Conservation (phyloP, 2,329 filamentous ascomycete species). For the Microcyclospora tardicrescens region DNA sequence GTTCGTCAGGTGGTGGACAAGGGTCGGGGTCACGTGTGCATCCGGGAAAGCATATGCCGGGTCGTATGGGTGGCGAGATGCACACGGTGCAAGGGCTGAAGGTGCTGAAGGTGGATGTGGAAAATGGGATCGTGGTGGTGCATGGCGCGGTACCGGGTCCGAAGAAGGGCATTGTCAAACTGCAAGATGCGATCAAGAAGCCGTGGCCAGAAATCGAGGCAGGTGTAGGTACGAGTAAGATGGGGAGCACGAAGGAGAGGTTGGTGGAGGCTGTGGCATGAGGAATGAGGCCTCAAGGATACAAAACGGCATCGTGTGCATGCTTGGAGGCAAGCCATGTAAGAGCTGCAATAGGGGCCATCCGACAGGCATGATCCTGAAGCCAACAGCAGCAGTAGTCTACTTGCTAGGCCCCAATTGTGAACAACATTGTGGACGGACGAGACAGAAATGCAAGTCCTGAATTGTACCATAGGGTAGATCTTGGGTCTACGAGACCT, state of each 20-base stretch:
- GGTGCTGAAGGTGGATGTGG: constrained; percentile 75
- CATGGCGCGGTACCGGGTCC: constrained; percentile 80
- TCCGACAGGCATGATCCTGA: too few species aligned
- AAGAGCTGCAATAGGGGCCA: too few species aligned
- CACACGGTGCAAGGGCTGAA: constrained; percentile 86
- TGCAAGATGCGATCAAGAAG: constrained; percentile 89
- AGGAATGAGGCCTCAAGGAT: neutral
- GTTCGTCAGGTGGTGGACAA: constrained; percentile 78
- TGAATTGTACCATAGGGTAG: too few species aligned
- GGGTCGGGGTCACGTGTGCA: constrained; percentile 83
- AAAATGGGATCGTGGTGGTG: constrained; percentile 76
- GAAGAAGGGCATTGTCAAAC: constrained; percentile 69
- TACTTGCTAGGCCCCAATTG: too few species aligned
- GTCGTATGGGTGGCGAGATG: constrained; percentile 80
- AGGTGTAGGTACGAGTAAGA: constrained; percentile 7
- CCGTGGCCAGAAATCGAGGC: constrained; percentile 47
- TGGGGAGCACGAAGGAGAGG: constrained; percentile 6
- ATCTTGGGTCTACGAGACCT: too few species aligned
- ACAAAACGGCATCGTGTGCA: neutral
- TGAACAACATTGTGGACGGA: too few species aligned
- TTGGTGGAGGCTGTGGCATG: constrained; percentile 2
- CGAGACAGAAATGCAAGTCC: too few species aligned
- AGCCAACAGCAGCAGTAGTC: too few species aligned
- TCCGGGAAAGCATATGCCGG: constrained; percentile 96
- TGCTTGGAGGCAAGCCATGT: neutral